Percentiles rank a stretch among this genome's conserved stretches.
Conservation (phyloP, 1,284 basidiomycete species). For the Abortiporus biennis region DNA sequence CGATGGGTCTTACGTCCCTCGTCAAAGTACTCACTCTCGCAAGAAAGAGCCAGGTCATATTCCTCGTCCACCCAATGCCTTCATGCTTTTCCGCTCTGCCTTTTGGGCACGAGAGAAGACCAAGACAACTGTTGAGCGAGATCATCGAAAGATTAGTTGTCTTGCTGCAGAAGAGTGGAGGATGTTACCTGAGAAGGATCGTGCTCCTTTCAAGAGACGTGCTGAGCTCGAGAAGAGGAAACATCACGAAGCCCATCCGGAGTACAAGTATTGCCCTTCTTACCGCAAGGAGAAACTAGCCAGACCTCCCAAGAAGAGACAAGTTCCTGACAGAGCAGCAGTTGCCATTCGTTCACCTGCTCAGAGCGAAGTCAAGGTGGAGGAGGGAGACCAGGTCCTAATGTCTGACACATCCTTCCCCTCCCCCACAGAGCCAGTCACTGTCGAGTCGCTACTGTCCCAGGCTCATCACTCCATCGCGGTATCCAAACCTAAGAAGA, state of each 20-base stretch:
- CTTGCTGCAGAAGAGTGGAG: slow-evolving; percentile 42
- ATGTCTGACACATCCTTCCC: too few species aligned
- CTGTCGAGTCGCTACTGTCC: too few species aligned
- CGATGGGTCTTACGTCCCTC: neutral
- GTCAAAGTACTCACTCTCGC: slow-evolving; percentile 20
- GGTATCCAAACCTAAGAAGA: too few species aligned
- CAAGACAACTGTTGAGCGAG: slow-evolving; percentile 30
- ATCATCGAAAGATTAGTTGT: slow-evolving; percentile 48
- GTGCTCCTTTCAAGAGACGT: slow-evolving; percentile 32
- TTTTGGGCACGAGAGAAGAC: slow-evolving; percentile 48
- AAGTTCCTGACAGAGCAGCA: too few species aligned
- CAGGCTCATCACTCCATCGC: too few species aligned
- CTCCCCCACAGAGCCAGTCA: too few species aligned
- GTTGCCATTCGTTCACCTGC: too few species aligned
- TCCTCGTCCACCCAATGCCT: slow-evolving; percentile 78
- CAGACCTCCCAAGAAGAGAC: too few species aligned
- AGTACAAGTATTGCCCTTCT: slow-evolving; percentile 57
- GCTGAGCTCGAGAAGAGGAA: slow-evolving; percentile 42
- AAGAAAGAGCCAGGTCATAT: slow-evolving; percentile 42
- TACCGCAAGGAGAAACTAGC: too few species aligned
- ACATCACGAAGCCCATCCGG: slow-evolving; percentile 45
- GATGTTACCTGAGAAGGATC: slow-evolving; percentile 27
- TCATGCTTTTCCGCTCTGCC: slow-evolving; percentile 77
- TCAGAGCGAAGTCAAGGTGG: too few species aligned
- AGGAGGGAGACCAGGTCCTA: too few species aligned